A percentile compares a stretch with the other conserved stretches of the same genome.
These are phyloP conservation scores for Acorus calamus DNA, from an alignment of 106 monocot species.

Conservation along the genomic window DNA sequence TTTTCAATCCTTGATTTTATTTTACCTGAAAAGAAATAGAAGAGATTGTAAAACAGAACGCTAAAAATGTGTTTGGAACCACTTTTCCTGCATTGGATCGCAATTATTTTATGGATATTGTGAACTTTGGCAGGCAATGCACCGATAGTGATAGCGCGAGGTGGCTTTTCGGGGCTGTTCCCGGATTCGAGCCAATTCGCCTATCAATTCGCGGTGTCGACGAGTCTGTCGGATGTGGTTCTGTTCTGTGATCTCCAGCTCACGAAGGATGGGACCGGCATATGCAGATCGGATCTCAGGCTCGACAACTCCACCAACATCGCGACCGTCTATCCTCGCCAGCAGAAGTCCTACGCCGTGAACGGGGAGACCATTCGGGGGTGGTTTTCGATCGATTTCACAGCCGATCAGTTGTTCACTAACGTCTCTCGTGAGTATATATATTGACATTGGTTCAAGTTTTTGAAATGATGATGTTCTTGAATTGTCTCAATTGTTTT, in stretches of 20 bases:
- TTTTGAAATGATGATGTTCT: neutral
- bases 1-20: too few relatives aligned
- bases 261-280: conserved; percentile 62
- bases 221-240: conserved; percentile 40
- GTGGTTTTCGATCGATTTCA: conserved; percentile 78
- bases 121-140: conserved; percentile 27
- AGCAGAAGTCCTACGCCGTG: conserved; percentile 46
- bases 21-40: too few relatives aligned
- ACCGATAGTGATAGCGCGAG: conserved; percentile 56
- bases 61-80: too few relatives aligned
- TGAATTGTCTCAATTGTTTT: too few relatives aligned
- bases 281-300: conserved; percentile 49
- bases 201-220: conserved; percentile 39
- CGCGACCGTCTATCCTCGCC: conserved; percentile 33
- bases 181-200: conserved; percentile 62
- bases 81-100: too few relatives aligned
- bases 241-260: conserved; percentile 79
- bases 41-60: too few relatives aligned
- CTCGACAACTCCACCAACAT: conserved; percentile 83
- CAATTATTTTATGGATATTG: too few relatives aligned
- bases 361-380: conserved; percentile 44
- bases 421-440: conserved; percentile 60
- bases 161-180: conserved; percentile 75
- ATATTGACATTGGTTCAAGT: neutral
- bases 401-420: conserved; percentile 34